Base-by-base conservation (phyloP, 2,329 filamentous ascomycete species). In the Cercospora citrullina region DNA sequence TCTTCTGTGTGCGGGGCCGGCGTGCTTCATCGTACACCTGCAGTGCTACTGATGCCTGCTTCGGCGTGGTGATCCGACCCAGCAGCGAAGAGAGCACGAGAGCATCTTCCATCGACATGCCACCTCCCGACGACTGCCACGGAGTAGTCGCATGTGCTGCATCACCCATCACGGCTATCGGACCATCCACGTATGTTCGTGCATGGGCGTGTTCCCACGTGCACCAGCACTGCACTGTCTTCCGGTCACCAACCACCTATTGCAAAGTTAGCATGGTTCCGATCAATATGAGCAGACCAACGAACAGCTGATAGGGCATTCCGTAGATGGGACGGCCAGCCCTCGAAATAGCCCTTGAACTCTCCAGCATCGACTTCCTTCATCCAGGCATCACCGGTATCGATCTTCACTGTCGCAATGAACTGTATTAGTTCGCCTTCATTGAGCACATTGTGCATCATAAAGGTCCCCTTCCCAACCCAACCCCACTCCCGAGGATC, bases 31-130 rank as follows among this genome's bases (percentile, higher is more conserved):
- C 67, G 60, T 69, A 70, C 18, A 59, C 64, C 18, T 60, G 39
- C 39, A 67, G 61, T 18, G 65, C 65, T 33, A 39, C 14, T 3
- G 36, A 26, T 9, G 61, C 57, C 74, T 81, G 87, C 39, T 86
- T 85, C 64, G 82, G 72, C 79, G 81, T 0, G 74, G 79, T 18
- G 69, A 75, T 9, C 81, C 80, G 16, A 79, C 79, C 16, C 74
- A 91, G 79, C 7, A 91, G 79, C 1, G 85, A 84, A 0, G 82
- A 84, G 0, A 91, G 75, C 0, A 87, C 84, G 0, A 85, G 85
- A 0, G 85, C 88, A 69, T 91, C 89, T 74, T 92, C 89, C 51
- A 91, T 90, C 0, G 89, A 89, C 67, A 86, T 81, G 0, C 80
- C 87, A 8, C 84, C 89, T 1, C 88, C 89, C 73, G 89, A 87